phyloP scores from a whole-genome alignment of 176 grass and related monocot genomes.

The Leersia perrieri region DNA sequence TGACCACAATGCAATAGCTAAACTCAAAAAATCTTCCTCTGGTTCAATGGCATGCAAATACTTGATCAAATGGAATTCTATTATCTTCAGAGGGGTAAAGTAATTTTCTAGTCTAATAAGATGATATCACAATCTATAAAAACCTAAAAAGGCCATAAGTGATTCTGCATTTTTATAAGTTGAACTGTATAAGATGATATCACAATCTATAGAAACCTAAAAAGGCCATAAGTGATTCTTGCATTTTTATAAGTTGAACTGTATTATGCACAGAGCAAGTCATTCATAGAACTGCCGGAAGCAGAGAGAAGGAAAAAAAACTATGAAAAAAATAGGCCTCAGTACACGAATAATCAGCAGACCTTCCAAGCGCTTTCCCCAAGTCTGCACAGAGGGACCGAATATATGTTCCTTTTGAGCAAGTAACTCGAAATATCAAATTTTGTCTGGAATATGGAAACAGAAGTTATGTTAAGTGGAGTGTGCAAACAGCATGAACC shows the following conservation, averaged over 20 bases:
- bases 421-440: constrained; percentile 91
- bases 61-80: neutral
- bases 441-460: constrained; percentile 63
- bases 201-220: constrained; percentile 9
- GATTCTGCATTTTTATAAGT: neutral
- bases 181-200: neutral
- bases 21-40: neutral
- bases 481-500: neutral
- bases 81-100: neutral
- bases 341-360: constrained; percentile 17
- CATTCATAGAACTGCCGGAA: neutral
- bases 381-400: constrained; percentile 94
- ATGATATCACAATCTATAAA: neutral
- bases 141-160: neutral
- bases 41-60: neutral
- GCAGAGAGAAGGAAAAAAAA: neutral
- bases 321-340: constrained; percentile 15
- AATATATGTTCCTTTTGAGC: constrained; percentile 98
- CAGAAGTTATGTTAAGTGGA: neutral
- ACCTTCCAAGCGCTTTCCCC: constrained; percentile 92
- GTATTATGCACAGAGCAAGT: neutral
- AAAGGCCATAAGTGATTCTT: neutral
- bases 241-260: neutral
- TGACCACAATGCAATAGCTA: neutral
- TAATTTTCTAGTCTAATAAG: neutral